Conservation (phyloP, 1,284 basidiomycete species). For the Trichosporon faecale region DNA sequence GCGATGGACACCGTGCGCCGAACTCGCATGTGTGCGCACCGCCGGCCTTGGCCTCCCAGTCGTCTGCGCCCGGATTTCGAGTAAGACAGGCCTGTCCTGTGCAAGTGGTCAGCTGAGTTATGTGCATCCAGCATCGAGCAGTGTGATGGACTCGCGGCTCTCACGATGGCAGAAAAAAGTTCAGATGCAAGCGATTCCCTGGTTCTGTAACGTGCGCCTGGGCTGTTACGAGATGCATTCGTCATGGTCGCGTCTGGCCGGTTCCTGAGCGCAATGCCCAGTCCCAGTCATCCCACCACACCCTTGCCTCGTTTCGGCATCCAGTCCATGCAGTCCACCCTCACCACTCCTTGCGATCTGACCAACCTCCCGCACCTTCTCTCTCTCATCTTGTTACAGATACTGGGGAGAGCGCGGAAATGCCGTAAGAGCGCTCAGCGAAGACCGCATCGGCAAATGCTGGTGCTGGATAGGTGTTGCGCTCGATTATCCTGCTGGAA, state of each 20-base stretch:
- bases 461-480: not conserved
- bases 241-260: not conserved
- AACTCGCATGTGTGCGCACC: not conserved
- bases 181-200: not conserved
- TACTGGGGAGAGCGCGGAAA: not conserved
- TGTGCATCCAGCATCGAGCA: not conserved
- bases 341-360: too few relatives aligned
- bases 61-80: not conserved
- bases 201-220: not conserved
- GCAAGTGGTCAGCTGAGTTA: too few relatives aligned
- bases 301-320: not conserved
- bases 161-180: not conserved
- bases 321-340: too few relatives aligned
- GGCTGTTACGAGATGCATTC: not conserved
- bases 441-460: not conserved
- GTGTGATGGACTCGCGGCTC: not conserved
- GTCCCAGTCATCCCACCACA: not conserved
- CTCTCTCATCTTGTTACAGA: not conserved
- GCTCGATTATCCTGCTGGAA: not conserved
- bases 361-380: not conserved
- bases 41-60: not conserved
- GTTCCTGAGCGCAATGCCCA: not conserved
- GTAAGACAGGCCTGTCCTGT: not conserved
- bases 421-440: not conserved
- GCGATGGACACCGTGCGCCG: conserved; percentile 4